Conservation (phyloP, 2,329 filamentous ascomycete species). For the Laburnicola sp. region DNA sequence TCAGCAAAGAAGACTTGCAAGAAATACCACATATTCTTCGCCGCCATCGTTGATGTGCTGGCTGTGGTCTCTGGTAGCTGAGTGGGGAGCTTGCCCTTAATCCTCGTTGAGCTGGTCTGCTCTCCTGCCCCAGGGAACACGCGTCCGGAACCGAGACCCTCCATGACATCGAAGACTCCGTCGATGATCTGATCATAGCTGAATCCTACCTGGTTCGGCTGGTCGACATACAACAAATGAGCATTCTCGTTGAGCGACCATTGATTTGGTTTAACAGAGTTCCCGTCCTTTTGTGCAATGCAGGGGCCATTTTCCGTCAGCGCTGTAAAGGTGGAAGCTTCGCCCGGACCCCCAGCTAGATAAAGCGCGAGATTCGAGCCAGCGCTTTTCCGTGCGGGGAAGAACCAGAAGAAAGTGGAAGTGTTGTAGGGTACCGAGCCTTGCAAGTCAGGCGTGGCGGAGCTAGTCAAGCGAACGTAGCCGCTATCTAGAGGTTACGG, state of each 20-base stretch:
- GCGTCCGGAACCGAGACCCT: background rate
- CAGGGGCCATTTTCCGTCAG: slow-evolving; percentile 9
- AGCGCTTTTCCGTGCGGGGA: slow-evolving; percentile 19
- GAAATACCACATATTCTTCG: slow-evolving; percentile 12
- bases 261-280: slow-evolving; percentile 7
- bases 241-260: slow-evolving; percentile 13
- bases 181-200: slow-evolving; percentile 14
- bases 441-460: slow-evolving; percentile 26
- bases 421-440: slow-evolving; percentile 23
- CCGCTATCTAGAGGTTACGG: slow-evolving; percentile 46
- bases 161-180: slow-evolving; percentile 3
- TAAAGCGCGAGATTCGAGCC: slow-evolving; percentile 23
- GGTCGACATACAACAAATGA: slow-evolving; percentile 12
- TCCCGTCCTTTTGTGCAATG: background rate
- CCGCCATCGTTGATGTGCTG: slow-evolving; percentile 6
- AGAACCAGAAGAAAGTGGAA: slow-evolving; percentile 30
- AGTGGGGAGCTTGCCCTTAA: slow-evolving; percentile 6
- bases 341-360: slow-evolving; percentile 10
- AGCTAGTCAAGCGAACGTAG: slow-evolving; percentile 57
- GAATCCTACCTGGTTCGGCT: slow-evolving; percentile 12
- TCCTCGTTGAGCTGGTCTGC: background rate
- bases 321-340: slow-evolving; percentile 17
- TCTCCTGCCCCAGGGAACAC: background rate
- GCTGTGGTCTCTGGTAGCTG: slow-evolving; percentile 5
- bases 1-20: slow-evolving; percentile 9